Evolutionary conservation across 129 eudicot genomes (phyloP).

Genomic region (Centella asiatica): DNA sequence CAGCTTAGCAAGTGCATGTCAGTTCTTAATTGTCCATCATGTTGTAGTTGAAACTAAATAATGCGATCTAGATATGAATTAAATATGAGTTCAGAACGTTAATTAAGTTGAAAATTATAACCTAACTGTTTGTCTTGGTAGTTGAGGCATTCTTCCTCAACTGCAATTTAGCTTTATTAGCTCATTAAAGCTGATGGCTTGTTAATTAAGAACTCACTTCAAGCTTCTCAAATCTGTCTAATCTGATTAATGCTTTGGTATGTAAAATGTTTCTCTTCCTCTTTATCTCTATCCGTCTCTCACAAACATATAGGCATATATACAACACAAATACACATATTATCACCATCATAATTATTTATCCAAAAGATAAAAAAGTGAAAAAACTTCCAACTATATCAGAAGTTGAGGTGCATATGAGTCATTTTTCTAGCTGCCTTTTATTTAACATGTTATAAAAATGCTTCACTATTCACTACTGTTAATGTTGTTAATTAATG

Average conservation of each 20-base stretch:
- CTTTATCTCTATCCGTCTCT: no score
- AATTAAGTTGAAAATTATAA: constrained; percentile 6
- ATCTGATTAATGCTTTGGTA: not conserved
- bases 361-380: no score
- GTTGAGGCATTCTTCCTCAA: constrained; percentile 10
- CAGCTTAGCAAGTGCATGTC: not conserved
- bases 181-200: constrained; percentile 9
- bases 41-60: not conserved
- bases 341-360: no score
- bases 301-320: not conserved
- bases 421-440: no score
- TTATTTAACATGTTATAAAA: no score
- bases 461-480: no score
- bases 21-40: constrained; percentile 4
- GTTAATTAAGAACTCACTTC: not conserved
- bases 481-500: no score
- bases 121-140: constrained; percentile 6
- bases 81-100: not conserved
- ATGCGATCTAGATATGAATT: not conserved
- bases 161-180: not conserved
- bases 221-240: not conserved
- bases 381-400: no score
- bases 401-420: no score
- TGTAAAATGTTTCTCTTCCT: no score
- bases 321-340: not conserved